Conservation (phyloP, 768 basidiomycete species). For the Suillus subaureus region DNA sequence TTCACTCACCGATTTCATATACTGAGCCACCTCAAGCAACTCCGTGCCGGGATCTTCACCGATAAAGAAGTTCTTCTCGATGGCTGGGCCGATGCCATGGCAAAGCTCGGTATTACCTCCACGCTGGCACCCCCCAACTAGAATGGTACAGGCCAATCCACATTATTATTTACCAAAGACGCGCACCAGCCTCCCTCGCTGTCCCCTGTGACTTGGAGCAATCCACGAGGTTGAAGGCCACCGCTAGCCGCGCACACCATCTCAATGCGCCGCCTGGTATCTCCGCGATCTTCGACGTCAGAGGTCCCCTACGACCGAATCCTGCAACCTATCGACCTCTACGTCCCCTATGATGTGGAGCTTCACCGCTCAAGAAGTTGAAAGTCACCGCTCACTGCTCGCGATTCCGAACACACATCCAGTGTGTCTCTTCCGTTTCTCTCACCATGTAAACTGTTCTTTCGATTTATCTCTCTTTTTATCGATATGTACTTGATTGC, state of each 20-base stretch:
- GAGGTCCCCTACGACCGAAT: background rate
- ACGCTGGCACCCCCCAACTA: background rate
- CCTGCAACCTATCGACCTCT: background rate
- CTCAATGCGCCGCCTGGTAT: background rate
- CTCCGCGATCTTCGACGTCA: background rate
- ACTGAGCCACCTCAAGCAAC: background rate
- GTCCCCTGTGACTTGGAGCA: background rate
- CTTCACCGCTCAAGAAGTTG: background rate
- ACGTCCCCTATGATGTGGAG: background rate
- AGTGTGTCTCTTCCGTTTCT: background rate
- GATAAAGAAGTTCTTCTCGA: background rate
- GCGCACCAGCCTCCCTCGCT: background rate
- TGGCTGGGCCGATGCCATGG: background rate
- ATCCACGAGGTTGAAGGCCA: background rate
- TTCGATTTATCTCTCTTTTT: background rate
- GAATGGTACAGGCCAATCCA: background rate
- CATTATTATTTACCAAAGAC: background rate
- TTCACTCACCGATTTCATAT: background rate
- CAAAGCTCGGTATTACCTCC: background rate
- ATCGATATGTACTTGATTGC: background rate
- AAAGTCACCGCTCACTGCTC: background rate
- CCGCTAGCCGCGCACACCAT: background rate
- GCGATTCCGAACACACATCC: background rate
- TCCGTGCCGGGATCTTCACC: background rate
- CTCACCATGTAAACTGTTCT: background rate